Base-by-base conservation (phyloP, 768 basidiomycete genomes). In the Gloeophyllum trabeum region DNA sequence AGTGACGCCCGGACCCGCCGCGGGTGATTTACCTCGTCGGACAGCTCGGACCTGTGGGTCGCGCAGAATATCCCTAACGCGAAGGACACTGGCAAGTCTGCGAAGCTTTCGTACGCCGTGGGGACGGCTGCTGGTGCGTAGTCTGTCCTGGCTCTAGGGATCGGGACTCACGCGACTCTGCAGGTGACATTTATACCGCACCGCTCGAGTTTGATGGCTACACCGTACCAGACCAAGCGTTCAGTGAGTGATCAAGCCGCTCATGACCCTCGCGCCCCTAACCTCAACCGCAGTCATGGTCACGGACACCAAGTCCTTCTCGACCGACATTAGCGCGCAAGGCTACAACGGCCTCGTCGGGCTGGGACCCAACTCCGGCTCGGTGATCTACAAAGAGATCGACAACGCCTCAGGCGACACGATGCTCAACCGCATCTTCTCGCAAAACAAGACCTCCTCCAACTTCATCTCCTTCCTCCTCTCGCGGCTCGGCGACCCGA, bases 41-140 rank as follows among this genome's bases (percentile, higher is more conserved):
- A 24, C 46, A 87, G 85, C 49, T 80, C 83, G 28, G 85, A 88
- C 56, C 58, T 88, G 26, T 88, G 85, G 84, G 81, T 82, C 6
- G 63, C 63, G 4, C 70, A 64, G 19, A 52, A 59, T 34, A 68
- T 72, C 16, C 66, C 80, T 5, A 56, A 58, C 20, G 62, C 75
- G 25, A 70, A 62, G 35, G 74, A 80, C 49, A 66, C 75, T 0
- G 81, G 81, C 10, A 66, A 73, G 40, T 54, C 67, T 6, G 57
- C 76, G 12, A 70, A 73, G 1, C 57, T 88, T 16, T 60, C 66
- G 5, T 88, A 87, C 48, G 84, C 85, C 5, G 71, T 86, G 19
- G 85, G 85, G 32, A 63, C 63, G 28, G 81, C 81, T 16, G 47
- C 58, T 47, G 82, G 82, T 83, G 47, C 24, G n/a, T n/a, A n/a